Conservation (phyloP, 1,139 yeast species). For the Scheffersomyces segobiensis region DNA sequence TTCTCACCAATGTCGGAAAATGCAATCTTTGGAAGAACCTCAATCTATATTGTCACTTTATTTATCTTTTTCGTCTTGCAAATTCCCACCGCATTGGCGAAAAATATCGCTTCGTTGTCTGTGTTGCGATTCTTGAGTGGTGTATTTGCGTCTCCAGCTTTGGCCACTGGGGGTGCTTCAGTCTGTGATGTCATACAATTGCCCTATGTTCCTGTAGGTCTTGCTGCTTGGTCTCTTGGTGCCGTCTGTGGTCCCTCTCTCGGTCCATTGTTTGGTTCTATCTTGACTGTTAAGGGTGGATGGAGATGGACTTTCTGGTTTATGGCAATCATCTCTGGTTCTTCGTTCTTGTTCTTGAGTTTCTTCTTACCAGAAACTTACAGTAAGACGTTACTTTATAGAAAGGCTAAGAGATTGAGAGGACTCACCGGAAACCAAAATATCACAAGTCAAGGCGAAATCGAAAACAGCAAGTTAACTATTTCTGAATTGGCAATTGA, state of each 20-base stretch:
- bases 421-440: conserved; percentile 33
- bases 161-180: conserved; percentile 42
- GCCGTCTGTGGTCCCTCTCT: conserved; percentile 40
- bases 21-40: conserved; percentile 54
- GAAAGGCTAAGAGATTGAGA: conserved; percentile 39
- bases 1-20: conserved; percentile 41
- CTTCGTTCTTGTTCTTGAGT: conserved; percentile 22
- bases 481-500: conserved; percentile 28
- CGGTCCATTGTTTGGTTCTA: conserved; percentile 41
- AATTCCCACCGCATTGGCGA: conserved; percentile 29
- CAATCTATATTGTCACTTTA: conserved; percentile 30
- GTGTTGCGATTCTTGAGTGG: conserved; percentile 36
- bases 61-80: conserved; percentile 34
- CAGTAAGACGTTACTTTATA: conserved; percentile 30
- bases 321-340: conserved; percentile 31
- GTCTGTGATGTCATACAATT: conserved; percentile 27
- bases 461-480: conserved; percentile 22
- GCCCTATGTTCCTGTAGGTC: conserved; percentile 32
- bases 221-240: conserved; percentile 36
- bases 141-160: conserved; percentile 35
- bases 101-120: conserved; percentile 31
- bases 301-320: conserved; percentile 48
- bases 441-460: conserved; percentile 30
- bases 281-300: conserved; percentile 25
- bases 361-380: conserved; percentile 39